These are phyloP conservation scores for Pseudomicrostroma phylloplanum DNA, from an alignment of 1,284 basidiomycete genomes.

Conservation along the genomic window DNA sequence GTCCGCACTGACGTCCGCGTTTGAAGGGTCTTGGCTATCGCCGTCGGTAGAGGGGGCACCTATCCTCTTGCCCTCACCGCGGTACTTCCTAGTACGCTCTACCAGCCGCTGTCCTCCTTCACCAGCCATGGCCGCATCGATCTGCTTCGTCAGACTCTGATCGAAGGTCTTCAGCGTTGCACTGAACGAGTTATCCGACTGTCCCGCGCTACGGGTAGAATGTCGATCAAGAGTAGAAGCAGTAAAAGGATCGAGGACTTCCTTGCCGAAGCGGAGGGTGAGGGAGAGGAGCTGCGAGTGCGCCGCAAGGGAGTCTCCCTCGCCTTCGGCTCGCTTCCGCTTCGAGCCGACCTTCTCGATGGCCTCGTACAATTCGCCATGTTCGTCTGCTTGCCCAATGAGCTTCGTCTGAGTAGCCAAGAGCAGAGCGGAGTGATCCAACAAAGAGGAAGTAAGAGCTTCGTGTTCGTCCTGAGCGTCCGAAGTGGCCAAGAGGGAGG, in stretches of 20 bases:
- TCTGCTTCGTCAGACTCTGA: conserved; percentile 31
- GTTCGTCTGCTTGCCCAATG: neutral
- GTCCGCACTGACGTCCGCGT: conserved; percentile 21
- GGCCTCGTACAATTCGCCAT: neutral
- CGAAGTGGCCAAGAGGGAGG: neutral
- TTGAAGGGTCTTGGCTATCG: neutral
- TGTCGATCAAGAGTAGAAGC: neutral
- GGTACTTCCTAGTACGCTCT: conserved; percentile 36
- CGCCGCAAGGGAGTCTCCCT: neutral
- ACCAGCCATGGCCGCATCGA: conserved; percentile 32
- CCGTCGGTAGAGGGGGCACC: neutral
- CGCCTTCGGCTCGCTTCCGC: conserved; percentile 1
- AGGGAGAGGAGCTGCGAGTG: neutral
- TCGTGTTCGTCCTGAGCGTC: neutral
- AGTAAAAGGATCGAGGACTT: neutral
- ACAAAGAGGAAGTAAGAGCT: neutral
- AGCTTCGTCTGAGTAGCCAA: too few relatives aligned
- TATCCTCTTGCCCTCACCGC: conserved; percentile 21
- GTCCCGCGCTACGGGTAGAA: neutral
- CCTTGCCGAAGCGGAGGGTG: neutral
- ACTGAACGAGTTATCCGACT: conserved; percentile 20
- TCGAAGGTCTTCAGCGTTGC: conserved; percentile 33
- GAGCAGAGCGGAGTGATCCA: neutral
- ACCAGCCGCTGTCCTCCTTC: conserved; percentile 36
- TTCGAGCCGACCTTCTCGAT: neutral